Percentiles rank a stretch among this genome's conserved stretches.
phyloP scores from a whole-genome alignment of 352 stramenopile species.

The Phytophthora pinifolia region DNA sequence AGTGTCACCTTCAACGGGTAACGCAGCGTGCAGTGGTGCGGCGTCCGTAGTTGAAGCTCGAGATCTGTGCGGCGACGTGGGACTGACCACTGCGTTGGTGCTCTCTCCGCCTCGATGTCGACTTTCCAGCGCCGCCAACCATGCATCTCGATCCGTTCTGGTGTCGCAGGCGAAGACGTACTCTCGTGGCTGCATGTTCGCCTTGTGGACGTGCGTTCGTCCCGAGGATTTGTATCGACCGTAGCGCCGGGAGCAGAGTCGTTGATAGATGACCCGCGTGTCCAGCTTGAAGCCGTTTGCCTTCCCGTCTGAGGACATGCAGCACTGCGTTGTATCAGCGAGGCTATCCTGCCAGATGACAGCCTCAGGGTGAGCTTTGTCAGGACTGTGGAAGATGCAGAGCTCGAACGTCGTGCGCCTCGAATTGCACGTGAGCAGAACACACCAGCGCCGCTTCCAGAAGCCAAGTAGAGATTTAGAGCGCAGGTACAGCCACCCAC shows the following conservation, averaged over 20 bases:
- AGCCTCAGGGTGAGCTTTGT: conserved; percentile 37
- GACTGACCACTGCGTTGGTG: conserved; percentile 14
- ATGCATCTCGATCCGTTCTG: conserved; percentile 29
- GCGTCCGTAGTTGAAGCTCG: conserved; percentile 5
- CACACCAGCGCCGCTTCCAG: conserved; percentile 69
- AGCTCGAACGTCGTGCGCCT: conserved; percentile 50
- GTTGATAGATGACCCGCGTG: conserved; percentile 39
- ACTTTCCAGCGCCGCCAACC: conserved; percentile 38
- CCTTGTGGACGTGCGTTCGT: conserved; percentile 28
- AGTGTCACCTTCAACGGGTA: not conserved
- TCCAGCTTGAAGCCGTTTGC: conserved; percentile 50
- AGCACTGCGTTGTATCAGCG: conserved; percentile 24
- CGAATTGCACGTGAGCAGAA: conserved; percentile 52
- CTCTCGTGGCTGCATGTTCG: conserved; percentile 21
- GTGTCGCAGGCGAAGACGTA: conserved; percentile 51
- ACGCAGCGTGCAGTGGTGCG: not conserved
- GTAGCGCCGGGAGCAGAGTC: conserved; percentile 26
- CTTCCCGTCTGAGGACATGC: conserved; percentile 24
- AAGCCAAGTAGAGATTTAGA: conserved; percentile 36
- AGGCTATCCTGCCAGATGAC: conserved; percentile 46
- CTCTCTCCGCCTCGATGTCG: conserved; percentile 14
- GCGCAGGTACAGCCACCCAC: conserved; percentile 59
- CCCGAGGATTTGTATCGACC: conserved; percentile 37
- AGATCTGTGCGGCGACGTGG: conserved; percentile 11
- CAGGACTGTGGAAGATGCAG: conserved; percentile 45